Evolutionary conservation across 345 rosid genomes (phyloP), one percentile per base, ranked within the genome.

Genomic region (Camelina sativa): DNA sequence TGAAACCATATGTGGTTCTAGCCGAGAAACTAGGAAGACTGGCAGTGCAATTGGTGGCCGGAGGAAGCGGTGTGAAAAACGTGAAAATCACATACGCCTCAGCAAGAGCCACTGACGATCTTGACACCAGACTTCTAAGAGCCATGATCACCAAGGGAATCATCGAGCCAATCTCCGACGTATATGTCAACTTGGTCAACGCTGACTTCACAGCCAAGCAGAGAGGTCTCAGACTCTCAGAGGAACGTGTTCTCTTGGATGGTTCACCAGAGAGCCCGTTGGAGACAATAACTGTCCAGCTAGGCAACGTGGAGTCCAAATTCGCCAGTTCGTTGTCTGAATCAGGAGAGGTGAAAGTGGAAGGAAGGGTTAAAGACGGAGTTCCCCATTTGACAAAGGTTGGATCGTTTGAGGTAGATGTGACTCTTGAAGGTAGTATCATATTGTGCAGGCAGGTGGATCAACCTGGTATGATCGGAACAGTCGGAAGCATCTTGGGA

Each of bases 141-240:
- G 97, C 97, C 61, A 89, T 92, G 97, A 90, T 89, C 79, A 86
- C 82, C 22, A 89, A 89, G 85, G 97, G 96, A 65, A 76, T 89
- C 62, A 88, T 92, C 10, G 97, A 92, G 77, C 96, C 97, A 48
- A 92, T 92, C 74, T 89, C 96, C 48, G 74, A 79, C 62, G 96
- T 89, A 38, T 92, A 85, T 28, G 89, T 92, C 55, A 92, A 92
- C 85, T 80, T 92, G 78, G 96, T 92, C 35, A 92, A 92, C 69
- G 97, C 97, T 9, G 97, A 89, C 78, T 89, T 83, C 82, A 85
- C 97, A 47, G 93, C 97, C 23, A 91, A 91, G 63, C 97, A 91
- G 81, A 89, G 97, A 81, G 97, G 97, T 35, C 80, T 91, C 3
- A 84, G 92, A 64, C 83, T 91, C 35, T 83, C 97, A 9, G 97